phyloP scores from a whole-genome alignment of 2,329 filamentous ascomycete species.

The Neoarthrinium moseri region DNA sequence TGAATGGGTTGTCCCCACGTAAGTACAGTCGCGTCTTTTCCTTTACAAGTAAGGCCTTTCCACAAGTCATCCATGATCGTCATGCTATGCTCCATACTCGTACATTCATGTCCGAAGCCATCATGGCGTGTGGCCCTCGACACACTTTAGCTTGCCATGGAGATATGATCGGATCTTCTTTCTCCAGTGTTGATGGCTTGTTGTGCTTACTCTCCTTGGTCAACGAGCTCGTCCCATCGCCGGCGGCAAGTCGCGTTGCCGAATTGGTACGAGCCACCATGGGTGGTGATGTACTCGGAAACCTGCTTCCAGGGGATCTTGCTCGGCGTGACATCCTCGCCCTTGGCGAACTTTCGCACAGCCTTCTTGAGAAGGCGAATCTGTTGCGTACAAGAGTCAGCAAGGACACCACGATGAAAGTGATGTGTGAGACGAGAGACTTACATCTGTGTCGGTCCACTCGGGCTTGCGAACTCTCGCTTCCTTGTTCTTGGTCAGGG shows the following conservation, averaged over 20 bases:
- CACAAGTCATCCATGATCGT: too few species aligned
- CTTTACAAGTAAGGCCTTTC: too few species aligned
- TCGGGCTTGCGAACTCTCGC: constrained; percentile 64
- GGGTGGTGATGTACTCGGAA: constrained; percentile 47
- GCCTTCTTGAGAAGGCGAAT: constrained; percentile 43
- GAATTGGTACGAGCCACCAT: constrained; percentile 58
- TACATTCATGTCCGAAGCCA: too few species aligned
- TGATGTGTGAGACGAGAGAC: constrained; percentile 30
- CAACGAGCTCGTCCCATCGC: constrained; percentile 50
- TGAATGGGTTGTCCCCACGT: too few species aligned
- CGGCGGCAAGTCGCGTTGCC: constrained; percentile 58
- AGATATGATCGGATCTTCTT: too few species aligned
- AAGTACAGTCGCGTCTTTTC: too few species aligned
- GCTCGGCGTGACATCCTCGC: constrained; percentile 23
- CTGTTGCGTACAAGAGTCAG: constrained; percentile 25
- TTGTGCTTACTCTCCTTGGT: constrained; percentile 18
- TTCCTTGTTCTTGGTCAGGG: constrained; percentile 61
- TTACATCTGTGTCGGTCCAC: constrained; percentile 64
- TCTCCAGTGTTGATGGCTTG: too few species aligned
- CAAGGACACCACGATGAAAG: too few species aligned
- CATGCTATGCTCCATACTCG: too few species aligned
- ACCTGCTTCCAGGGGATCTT: constrained; percentile 59
- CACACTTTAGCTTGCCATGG: too few species aligned
- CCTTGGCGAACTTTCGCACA: constrained; percentile 35
- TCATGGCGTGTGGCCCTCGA: too few species aligned